Percentiles rank a stretch among this genome's conserved stretches.
Evolutionary conservation across 2,329 filamentous ascomycete species (phyloP).

Genomic region (Sporothrix protearum): DNA sequence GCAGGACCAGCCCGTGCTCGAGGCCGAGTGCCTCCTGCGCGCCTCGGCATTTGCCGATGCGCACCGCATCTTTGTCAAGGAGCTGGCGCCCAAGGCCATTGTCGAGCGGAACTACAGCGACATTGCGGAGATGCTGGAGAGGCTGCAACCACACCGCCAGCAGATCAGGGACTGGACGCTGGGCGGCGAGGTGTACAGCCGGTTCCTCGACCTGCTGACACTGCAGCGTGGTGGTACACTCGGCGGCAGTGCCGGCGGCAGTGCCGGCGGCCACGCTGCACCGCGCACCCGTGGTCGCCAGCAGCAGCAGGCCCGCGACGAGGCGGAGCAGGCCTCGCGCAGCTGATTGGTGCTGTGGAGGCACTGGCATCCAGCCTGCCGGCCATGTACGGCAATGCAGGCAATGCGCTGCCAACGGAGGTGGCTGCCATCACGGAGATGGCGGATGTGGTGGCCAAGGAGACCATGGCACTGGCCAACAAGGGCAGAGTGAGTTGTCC

Average conservation of each 20-base stretch:
- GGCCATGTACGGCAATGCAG: constrained; percentile 48
- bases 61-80: constrained; percentile 73
- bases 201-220: constrained; percentile 54
- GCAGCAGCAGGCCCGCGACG: constrained; percentile 26
- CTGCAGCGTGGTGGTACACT: constrained; percentile 36
- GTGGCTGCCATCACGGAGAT: constrained; percentile 79
- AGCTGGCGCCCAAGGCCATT: constrained; percentile 77
- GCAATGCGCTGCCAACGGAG: constrained; percentile 47
- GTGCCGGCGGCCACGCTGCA: constrained; percentile 30
- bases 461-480: constrained; percentile 54
- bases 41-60: constrained; percentile 75
- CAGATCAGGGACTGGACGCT: constrained; percentile 69
- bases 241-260: constrained; percentile 38
- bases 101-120: constrained; percentile 75
- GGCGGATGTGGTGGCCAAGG: constrained; percentile 66
- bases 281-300: constrained; percentile 27
- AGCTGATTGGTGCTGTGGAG: constrained; percentile 46
- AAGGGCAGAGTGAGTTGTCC: constrained; percentile 56
- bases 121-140: constrained; percentile 55
- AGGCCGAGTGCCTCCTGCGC: constrained; percentile 76
- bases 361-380: constrained; percentile 55
- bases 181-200: constrained; percentile 74
- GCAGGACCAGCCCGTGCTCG: constrained; percentile 62
- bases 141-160: constrained; percentile 63
- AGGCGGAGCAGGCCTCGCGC: constrained; percentile 32